These are phyloP conservation scores for Xylariaceae sp. DNA, from an alignment of 2,329 filamentous ascomycete species.

Conservation along the genomic window DNA sequence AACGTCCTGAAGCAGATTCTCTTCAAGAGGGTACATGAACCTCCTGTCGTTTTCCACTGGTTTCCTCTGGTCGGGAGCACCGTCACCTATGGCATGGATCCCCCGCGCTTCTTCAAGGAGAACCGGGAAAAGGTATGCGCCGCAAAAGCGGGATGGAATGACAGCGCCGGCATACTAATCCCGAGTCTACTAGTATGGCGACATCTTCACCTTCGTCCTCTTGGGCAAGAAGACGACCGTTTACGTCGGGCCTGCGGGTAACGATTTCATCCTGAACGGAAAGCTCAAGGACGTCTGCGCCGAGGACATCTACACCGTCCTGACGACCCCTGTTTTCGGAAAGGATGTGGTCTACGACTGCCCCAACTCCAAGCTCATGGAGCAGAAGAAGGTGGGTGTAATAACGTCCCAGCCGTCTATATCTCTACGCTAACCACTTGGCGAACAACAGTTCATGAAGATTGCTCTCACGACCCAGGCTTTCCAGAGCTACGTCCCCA, in stretches of 20 bases:
- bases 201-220: conserved; percentile 83
- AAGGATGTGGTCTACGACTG: conserved; percentile 86
- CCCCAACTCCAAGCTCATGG: conserved; percentile 87
- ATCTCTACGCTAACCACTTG: conserved; percentile 1
- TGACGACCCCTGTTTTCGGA: conserved; percentile 68
- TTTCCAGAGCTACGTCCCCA: conserved; percentile 66
- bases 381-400: conserved; percentile 75
- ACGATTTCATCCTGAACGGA: conserved; percentile 87
- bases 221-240: conserved; percentile 87
- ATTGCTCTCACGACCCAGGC: conserved; percentile 68
- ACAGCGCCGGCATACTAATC: no score
- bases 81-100: conserved; percentile 90
- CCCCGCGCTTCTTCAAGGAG: conserved; percentile 76
- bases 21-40: conserved; percentile 74
- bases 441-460: conserved; percentile 70
- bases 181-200: conserved; percentile 73
- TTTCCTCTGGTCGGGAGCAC: conserved; percentile 84
- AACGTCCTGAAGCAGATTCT: conserved; percentile 78
- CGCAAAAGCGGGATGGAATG: background rate
- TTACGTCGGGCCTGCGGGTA: conserved; percentile 71
- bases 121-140: conserved; percentile 63
- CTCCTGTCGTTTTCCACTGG: conserved; percentile 74
- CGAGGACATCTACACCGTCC: conserved; percentile 79
- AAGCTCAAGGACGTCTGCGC: conserved; percentile 85
- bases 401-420: background rate